Conservation (phyloP, 169 alveolate genomes). For the Theileria annulata region DNA sequence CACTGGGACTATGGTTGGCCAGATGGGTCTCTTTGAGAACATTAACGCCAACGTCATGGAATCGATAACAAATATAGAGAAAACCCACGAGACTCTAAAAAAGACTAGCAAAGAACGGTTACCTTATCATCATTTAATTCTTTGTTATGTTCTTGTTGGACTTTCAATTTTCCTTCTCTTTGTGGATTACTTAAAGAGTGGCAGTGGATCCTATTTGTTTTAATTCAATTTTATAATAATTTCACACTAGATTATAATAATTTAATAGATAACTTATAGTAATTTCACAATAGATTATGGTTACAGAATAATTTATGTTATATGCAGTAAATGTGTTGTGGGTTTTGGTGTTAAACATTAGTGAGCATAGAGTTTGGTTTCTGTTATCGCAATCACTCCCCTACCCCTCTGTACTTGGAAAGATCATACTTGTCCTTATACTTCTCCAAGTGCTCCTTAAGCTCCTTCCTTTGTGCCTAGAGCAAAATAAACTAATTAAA, state of each 20-base stretch:
- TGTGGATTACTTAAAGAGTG: constrained; percentile 59
- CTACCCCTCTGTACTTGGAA: constrained; percentile 47
- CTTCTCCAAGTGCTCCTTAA: constrained; percentile 73
- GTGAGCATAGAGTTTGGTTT: neutral
- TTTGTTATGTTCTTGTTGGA: constrained; percentile 54
- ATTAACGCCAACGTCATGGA: constrained; percentile 63
- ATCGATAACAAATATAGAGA: constrained; percentile 63
- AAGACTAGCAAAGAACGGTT: constrained; percentile 50
- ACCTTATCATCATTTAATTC: constrained; percentile 46
- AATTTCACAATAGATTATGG: neutral
- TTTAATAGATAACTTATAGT: no score
- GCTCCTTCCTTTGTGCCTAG: constrained; percentile 66
- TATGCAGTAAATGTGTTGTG: neutral
- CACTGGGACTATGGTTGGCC: constrained; percentile 60
- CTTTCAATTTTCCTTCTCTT: constrained; percentile 51
- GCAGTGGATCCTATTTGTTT: constrained; percentile 30
- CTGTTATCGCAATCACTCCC: constrained; percentile 28
- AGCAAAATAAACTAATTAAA: constrained; percentile 3
- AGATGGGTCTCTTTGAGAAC: constrained; percentile 54
- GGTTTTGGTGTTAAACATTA: neutral
- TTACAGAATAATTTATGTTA: neutral
- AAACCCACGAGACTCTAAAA: constrained; percentile 52
- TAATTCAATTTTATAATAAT: constrained; percentile 19
- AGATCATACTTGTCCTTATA: constrained; percentile 75
- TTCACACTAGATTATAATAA: no score